Percentiles rank a stretch among this genome's conserved stretches.
Evolutionary conservation across 768 basidiomycete species (phyloP).

Genomic region (Serendipita indica): DNA sequence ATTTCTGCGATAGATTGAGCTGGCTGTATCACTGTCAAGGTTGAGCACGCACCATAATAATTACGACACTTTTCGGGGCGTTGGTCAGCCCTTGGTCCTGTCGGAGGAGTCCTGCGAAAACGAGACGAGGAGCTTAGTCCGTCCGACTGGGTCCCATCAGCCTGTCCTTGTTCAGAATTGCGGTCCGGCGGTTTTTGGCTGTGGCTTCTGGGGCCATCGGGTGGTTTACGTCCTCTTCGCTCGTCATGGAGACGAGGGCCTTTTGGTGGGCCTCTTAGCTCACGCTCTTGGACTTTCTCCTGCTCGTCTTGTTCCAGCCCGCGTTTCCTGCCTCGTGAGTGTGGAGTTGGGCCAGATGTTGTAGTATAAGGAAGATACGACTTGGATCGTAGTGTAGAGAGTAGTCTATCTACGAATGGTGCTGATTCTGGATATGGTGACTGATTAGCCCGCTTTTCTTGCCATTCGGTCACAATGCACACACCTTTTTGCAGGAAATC

Average conservation of each 20-base stretch:
- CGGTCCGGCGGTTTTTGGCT: background rate
- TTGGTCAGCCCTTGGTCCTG: conserved; percentile 52
- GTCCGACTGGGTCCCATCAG: no score
- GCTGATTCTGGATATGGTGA: conserved; percentile 37
- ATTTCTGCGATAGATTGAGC: conserved; percentile 39
- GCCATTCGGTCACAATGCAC: conserved; percentile 16
- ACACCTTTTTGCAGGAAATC: conserved; percentile 89
- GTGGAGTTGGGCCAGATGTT: conserved; percentile 16
- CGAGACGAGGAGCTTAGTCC: no score
- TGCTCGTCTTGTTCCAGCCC: conserved; percentile 45
- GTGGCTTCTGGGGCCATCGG: background rate
- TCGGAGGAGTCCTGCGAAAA: conserved; percentile 29
- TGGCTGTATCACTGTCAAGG: conserved; percentile 7
- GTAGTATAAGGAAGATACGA: conserved; percentile 60
- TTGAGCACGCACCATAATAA: conserved; percentile 63
- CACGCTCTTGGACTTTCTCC: conserved; percentile 23
- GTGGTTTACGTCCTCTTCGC: conserved; percentile 43
- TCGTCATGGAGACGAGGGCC: conserved; percentile 54
- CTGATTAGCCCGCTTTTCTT: conserved; percentile 13
- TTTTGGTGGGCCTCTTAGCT: conserved; percentile 41
- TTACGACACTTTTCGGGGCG: conserved; percentile 77
- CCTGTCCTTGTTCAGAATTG: background rate
- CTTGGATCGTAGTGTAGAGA: conserved; percentile 70
- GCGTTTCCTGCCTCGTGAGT: conserved; percentile 48
- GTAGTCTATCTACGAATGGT: conserved; percentile 71